phyloP scores from a whole-genome alignment of 1,284 basidiomycete species.

The Ceratobasidium sp. region DNA sequence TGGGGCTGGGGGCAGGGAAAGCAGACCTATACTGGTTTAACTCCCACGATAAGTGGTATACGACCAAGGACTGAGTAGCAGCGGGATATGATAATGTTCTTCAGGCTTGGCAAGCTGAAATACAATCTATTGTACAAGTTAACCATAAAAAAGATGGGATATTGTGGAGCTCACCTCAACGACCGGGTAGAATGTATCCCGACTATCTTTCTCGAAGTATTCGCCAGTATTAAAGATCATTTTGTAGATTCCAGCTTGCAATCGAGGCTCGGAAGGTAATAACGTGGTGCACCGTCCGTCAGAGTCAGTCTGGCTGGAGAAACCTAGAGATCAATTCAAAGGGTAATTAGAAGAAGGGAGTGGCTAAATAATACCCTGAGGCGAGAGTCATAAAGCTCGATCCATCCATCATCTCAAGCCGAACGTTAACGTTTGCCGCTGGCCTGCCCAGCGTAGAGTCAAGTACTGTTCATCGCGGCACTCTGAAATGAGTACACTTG shows the following conservation, averaged over 20 bases:
- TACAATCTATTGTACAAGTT: slow-evolving; percentile 68
- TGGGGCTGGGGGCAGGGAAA: background rate
- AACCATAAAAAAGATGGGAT: slow-evolving; percentile 17
- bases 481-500: slow-evolving; percentile 54
- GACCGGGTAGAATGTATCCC: slow-evolving; percentile 87
- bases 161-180: slow-evolving; percentile 73
- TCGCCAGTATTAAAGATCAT: slow-evolving; percentile 85
- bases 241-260: slow-evolving; percentile 77
- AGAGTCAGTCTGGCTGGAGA: slow-evolving; percentile 75
- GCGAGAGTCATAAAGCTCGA: slow-evolving; percentile 69
- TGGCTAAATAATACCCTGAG: slow-evolving; percentile 66
- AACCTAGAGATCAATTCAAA: slow-evolving; percentile 23
- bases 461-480: slow-evolving; percentile 65
- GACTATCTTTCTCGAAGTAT: slow-evolving; percentile 77
- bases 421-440: slow-evolving; percentile 74
- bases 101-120: slow-evolving; percentile 77
- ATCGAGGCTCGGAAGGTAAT: slow-evolving; percentile 64
- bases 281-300: slow-evolving; percentile 87
- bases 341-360: slow-evolving; percentile 17
- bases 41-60: slow-evolving; percentile 94
- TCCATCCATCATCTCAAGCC: slow-evolving; percentile 59
- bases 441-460: slow-evolving; percentile 88
- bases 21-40: slow-evolving; percentile 54
- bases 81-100: slow-evolving; percentile 91
- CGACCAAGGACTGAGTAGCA: slow-evolving; percentile 90